Conservation (phyloP, 345 rosid species). For the Eucalyptus rudis region DNA sequence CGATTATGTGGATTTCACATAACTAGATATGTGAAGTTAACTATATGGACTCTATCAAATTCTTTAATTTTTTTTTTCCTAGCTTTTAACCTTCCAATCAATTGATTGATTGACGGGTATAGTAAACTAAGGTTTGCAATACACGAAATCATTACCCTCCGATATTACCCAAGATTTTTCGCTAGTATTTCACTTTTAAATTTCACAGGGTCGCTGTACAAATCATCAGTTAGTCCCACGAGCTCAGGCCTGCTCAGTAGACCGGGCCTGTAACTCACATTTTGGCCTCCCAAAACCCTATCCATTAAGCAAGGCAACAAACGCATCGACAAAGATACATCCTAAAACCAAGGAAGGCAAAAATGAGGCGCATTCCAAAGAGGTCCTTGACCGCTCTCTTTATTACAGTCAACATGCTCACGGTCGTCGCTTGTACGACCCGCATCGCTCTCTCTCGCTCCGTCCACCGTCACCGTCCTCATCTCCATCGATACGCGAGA, state of each 20-base stretch:
- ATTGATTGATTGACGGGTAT: neutral
- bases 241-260: neutral
- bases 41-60: fast-evolving
- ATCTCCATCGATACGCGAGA: neutral
- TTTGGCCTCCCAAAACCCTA: neutral
- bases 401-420: neutral
- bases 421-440: neutral
- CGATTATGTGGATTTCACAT: neutral
- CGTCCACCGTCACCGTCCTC: neutral
- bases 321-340: neutral
- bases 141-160: no score
- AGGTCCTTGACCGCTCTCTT: neutral
- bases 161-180: fast-evolving
- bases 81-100: neutral
- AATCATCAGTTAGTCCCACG: fast-evolving
- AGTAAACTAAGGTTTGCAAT: neutral
- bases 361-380: neutral
- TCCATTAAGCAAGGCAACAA: neutral
- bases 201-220: no score
- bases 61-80: neutral
- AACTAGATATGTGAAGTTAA: neutral
- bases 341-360: neutral
- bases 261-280: neutral
- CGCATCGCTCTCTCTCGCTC: neutral
- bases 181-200: no score